Evolutionary conservation across 1,284 basidiomycete genomes (phyloP).

Genomic region (Gomphus bonarii): DNA sequence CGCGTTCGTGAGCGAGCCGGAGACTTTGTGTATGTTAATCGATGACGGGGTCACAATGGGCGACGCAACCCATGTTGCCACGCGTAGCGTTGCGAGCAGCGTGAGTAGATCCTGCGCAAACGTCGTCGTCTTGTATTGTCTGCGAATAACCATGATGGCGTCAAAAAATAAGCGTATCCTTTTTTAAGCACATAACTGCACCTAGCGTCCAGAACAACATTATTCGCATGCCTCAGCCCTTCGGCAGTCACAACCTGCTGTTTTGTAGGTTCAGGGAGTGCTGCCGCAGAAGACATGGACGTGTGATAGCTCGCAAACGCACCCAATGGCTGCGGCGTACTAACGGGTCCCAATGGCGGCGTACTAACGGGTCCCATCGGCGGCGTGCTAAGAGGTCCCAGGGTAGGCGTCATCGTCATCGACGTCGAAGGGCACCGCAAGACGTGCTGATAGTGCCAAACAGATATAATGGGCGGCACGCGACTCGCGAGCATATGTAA

Average conservation of each 20-base stretch:
- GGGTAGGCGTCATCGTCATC: not conserved
- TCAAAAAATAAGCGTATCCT: not conserved
- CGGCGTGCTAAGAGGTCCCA: not conserved
- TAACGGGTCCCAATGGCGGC: not conserved
- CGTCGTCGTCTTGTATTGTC: constrained; percentile 51
- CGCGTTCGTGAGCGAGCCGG: constrained; percentile 86
- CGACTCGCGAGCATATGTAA: not conserved
- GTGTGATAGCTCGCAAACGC: not conserved
- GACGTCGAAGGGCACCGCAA: not conserved
- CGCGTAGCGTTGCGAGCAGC: constrained; percentile 40
- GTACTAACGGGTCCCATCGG: not conserved
- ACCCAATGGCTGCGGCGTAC: not conserved
- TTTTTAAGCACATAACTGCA: constrained; percentile 30
- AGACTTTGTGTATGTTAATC: constrained; percentile 69
- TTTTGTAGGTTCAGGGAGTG: not conserved
- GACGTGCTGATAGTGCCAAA: not conserved
- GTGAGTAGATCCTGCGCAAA: constrained; percentile 54
- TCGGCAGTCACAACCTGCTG: constrained; percentile 42
- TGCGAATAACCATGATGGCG: constrained; percentile 20
- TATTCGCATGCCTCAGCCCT: constrained; percentile 51
- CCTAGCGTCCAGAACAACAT: constrained; percentile 56
- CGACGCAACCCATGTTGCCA: constrained; percentile 46
- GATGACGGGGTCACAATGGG: constrained; percentile 26
- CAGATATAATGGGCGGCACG: not conserved
- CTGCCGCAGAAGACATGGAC: not conserved